Evolutionary conservation across 1,284 basidiomycete species (phyloP).

Genomic region (Moesziomyces antarcticus): DNA sequence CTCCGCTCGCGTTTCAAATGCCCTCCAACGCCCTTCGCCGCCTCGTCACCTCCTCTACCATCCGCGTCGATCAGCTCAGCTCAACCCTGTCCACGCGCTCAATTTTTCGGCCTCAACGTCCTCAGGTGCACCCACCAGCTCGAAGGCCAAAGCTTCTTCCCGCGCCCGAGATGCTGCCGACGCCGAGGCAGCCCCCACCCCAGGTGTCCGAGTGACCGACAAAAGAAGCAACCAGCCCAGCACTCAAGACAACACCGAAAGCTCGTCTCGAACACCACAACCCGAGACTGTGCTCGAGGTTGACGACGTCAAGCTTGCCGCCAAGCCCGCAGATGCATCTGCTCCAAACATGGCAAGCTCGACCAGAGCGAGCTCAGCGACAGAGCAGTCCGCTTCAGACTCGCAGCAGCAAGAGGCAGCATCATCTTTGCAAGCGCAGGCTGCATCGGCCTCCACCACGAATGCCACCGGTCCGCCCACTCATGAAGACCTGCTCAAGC

Average conservation of each 20-base stretch:
- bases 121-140: neutral
- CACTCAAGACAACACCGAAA: neutral
- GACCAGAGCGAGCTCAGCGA: slow-evolving; percentile 2
- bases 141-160: slow-evolving; percentile 6
- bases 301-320: slow-evolving; percentile 1
- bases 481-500: slow-evolving; percentile 55
- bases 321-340: slow-evolving; percentile 1
- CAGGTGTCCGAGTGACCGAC: slow-evolving; percentile 17
- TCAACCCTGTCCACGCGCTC: slow-evolving; percentile 9
- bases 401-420: slow-evolving; percentile 13
- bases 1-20: neutral
- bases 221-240: slow-evolving; percentile 10
- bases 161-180: neutral
- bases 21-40: slow-evolving; percentile 17
- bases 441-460: neutral
- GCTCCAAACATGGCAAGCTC: neutral
- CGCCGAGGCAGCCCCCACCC: slow-evolving; percentile 1
- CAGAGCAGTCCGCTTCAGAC: slow-evolving; percentile 11
- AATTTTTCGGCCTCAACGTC: slow-evolving; percentile 16
- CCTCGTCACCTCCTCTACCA: slow-evolving; percentile 31
- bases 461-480: slow-evolving; percentile 20
- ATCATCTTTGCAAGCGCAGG: slow-evolving; percentile 10
- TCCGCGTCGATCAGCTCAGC: slow-evolving; percentile 18
- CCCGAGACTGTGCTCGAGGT: slow-evolving; percentile 24
- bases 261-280: slow-evolving; percentile 13